A percentile compares a stretch with the other conserved stretches of the same genome.
These are phyloP conservation scores for Chrysosporium keratinophilum DNA, from an alignment of 2,329 filamentous ascomycete genomes.

Conservation along the genomic window DNA sequence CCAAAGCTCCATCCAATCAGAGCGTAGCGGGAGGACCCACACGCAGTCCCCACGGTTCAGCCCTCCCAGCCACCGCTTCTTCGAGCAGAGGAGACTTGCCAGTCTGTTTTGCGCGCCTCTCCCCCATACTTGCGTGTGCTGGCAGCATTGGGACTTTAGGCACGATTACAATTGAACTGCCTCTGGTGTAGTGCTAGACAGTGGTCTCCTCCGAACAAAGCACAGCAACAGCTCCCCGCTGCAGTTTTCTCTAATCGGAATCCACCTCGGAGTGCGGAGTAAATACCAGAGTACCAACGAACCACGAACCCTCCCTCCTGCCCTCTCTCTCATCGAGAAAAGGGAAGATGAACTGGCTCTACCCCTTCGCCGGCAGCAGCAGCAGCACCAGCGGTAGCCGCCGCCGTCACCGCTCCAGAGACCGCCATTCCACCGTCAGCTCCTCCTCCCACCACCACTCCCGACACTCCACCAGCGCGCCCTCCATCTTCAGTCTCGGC, in stretches of 20 bases:
- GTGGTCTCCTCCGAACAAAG: too few relatives aligned
- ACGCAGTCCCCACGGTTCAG: not conserved
- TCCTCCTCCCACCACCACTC: conserved; percentile 21
- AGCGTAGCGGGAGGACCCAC: not conserved
- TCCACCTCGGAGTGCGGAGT: too few relatives aligned
- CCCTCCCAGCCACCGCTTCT: conserved; percentile 2
- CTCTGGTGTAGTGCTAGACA: too few relatives aligned
- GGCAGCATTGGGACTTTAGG: too few relatives aligned
- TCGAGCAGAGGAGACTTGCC: not conserved
- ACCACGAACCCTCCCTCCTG: too few relatives aligned
- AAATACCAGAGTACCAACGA: too few relatives aligned
- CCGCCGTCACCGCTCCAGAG: conserved; percentile 28
- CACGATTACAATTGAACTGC: too few relatives aligned
- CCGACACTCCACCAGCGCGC: conserved; percentile 28
- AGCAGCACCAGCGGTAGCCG: conserved; percentile 12
- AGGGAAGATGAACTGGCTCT: conserved; percentile 39
- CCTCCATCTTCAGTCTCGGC: conserved; percentile 39
- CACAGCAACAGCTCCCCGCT: too few relatives aligned
- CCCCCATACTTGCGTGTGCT: too few relatives aligned
- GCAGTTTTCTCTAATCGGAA: too few relatives aligned
- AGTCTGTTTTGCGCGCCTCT: not conserved
- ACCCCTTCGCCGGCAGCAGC: conserved; percentile 24
- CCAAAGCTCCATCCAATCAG: not conserved
- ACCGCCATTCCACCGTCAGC: conserved; percentile 24
- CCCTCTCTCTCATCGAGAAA: not conserved